Evolutionary conservation across 179 eudicot genomes (phyloP).

Genomic region (Beta lomatogona): DNA sequence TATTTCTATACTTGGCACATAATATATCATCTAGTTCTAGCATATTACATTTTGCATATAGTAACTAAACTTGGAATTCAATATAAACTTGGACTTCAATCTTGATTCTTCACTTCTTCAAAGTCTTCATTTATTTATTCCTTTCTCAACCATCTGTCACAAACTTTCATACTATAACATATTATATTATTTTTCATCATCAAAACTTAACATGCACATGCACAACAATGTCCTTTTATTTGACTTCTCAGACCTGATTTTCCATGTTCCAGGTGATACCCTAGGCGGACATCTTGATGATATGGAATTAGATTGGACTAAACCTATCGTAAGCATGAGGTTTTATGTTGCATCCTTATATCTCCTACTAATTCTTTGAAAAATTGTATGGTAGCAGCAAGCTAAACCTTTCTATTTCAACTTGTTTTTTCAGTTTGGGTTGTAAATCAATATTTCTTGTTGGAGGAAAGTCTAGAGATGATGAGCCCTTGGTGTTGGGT

Average conservation of each 20-base stretch:
- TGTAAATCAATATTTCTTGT: slow-evolving; percentile 96
- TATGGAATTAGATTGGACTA: slow-evolving; percentile 97
- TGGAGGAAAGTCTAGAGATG: slow-evolving; percentile 91
- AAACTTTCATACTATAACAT: too few relatives aligned
- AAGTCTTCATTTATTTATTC: too few relatives aligned
- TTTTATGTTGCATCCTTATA: slow-evolving; percentile 24
- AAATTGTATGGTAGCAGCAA: not conserved
- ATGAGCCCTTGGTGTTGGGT: slow-evolving; percentile 38
- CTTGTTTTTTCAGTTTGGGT: slow-evolving; percentile 60
- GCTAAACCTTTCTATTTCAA: slow-evolving; percentile 1
- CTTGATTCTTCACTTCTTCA: too few relatives aligned
- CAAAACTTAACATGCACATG: too few relatives aligned
- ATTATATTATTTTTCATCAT: too few relatives aligned
- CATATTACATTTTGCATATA: too few relatives aligned
- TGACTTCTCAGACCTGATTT: not conserved
- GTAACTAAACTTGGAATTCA: too few relatives aligned
- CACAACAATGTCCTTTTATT: too few relatives aligned
- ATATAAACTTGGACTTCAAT: too few relatives aligned
- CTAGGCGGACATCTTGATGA: slow-evolving; percentile 98
- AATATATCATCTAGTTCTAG: too few relatives aligned
- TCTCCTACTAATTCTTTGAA: not conserved
- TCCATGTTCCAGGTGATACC: slow-evolving; percentile 65
- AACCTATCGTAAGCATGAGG: slow-evolving; percentile 97
- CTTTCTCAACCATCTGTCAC: too few relatives aligned
- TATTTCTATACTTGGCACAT: too few relatives aligned